These are phyloP conservation scores for Paramecium primaurelia DNA, from an alignment of 73 alveolate species.

Conservation along the genomic window DNA sequence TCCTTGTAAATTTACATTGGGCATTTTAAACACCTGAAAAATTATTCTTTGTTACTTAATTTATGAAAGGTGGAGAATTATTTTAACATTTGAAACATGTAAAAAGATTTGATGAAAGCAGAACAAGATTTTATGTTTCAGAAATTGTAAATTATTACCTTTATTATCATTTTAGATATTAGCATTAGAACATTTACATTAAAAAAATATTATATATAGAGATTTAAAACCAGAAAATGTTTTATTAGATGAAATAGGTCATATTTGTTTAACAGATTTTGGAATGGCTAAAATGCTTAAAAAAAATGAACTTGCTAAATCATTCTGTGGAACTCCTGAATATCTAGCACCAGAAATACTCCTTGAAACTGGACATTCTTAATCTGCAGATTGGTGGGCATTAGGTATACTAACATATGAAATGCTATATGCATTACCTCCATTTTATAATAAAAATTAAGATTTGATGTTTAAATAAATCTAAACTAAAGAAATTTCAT, in stretches of 20 bases:
- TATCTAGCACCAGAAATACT: slow-evolving; percentile 86
- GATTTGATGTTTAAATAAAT: slow-evolving; percentile 69
- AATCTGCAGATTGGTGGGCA: slow-evolving; percentile 81
- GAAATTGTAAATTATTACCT: slow-evolving; percentile 46
- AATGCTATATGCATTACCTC: slow-evolving; percentile 78
- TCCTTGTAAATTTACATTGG: slow-evolving; percentile 76
- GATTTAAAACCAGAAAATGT: slow-evolving; percentile 87
- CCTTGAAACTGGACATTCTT: slow-evolving; percentile 71
- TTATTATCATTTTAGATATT: neutral
- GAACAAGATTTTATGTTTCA: slow-evolving; percentile 80
- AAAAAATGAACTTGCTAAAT: slow-evolving; percentile 69
- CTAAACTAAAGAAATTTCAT: slow-evolving; percentile 55
- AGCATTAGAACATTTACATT: slow-evolving; percentile 81
- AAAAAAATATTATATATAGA: slow-evolving; percentile 73
- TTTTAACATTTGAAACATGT: slow-evolving; percentile 76
- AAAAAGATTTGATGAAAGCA: slow-evolving; percentile 69
- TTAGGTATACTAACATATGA: slow-evolving; percentile 76
- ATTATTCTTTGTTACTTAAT: slow-evolving; percentile 88
- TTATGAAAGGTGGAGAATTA: slow-evolving; percentile 86
- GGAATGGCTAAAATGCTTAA: slow-evolving; percentile 79
- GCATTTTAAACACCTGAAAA: slow-evolving; percentile 82
- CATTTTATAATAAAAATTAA: slow-evolving; percentile 68
- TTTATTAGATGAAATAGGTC: slow-evolving; percentile 80
- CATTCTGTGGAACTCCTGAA: slow-evolving; percentile 86
- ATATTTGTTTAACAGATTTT: slow-evolving; percentile 80